phyloP scores from a whole-genome alignment of 164 flowering plant species.

The Nelumbo lutea region DNA sequence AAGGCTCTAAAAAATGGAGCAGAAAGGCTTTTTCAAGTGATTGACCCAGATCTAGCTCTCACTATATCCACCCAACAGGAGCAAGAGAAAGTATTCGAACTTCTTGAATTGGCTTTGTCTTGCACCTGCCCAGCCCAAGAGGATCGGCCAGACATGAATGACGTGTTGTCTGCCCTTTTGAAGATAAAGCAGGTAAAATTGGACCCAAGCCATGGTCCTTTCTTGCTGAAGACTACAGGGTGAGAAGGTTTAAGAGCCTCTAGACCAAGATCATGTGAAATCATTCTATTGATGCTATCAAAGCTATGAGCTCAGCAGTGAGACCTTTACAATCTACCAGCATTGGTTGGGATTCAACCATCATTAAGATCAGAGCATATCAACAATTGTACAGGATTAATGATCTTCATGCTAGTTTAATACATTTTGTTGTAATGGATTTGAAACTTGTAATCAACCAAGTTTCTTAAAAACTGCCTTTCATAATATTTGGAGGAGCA shows the following conservation, averaged over 20 bases:
- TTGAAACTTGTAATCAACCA: too few relatives aligned
- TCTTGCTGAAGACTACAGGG: too few relatives aligned
- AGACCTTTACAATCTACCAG: too few relatives aligned
- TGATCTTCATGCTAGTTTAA: too few relatives aligned
- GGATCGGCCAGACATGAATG: slow-evolving; percentile 44
- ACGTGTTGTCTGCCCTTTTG: slow-evolving; percentile 36
- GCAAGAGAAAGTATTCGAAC: slow-evolving; percentile 23
- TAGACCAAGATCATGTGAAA: too few relatives aligned
- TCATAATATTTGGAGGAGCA: too few relatives aligned
- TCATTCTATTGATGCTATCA: background rate
- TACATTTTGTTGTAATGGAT: too few relatives aligned
- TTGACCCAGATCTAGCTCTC: slow-evolving; percentile 37
- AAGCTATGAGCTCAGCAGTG: background rate
- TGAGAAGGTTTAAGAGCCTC: too few relatives aligned
- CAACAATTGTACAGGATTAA: too few relatives aligned
- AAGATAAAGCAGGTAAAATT: slow-evolving; percentile 28
- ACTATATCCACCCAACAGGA: slow-evolving; percentile 16
- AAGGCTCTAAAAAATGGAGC: slow-evolving; percentile 28
- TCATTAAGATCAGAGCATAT: too few relatives aligned
- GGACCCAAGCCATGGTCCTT: background rate
- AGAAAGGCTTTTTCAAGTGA: slow-evolving; percentile 24
- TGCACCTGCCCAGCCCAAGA: slow-evolving; percentile 46
- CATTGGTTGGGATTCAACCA: too few relatives aligned
- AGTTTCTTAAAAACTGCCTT: too few relatives aligned
- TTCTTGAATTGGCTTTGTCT: slow-evolving; percentile 42